A percentile compares a stretch with the other conserved stretches of the same genome.
Conservation (phyloP, 495 filamentous ascomycete species). For the Talaromyces stipitatus region DNA sequence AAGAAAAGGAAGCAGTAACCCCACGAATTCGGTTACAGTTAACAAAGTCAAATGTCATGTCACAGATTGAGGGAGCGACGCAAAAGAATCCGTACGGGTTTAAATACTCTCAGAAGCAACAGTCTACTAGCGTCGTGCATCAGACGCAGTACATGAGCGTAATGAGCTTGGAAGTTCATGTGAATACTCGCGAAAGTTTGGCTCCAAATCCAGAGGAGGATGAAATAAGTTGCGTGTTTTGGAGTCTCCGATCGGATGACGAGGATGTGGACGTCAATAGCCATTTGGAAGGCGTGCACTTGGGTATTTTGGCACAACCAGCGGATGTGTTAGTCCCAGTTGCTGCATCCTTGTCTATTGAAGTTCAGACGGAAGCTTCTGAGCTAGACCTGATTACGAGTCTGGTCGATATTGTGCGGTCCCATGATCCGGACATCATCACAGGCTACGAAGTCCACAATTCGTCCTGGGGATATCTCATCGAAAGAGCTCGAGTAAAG, state of each 20-base stretch:
- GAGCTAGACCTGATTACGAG: constrained; percentile 79
- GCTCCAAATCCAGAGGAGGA: constrained; percentile 85
- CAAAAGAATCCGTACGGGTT: constrained; percentile 78
- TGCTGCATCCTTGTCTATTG: constrained; percentile 38
- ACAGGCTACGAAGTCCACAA: constrained; percentile 95
- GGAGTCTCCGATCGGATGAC: constrained; percentile 77
- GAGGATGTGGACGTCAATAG: constrained; percentile 44
- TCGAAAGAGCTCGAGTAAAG: constrained; percentile 76
- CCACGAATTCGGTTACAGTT: constrained; percentile 4
- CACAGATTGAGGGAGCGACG: constrained; percentile 85
- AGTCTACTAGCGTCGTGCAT: constrained; percentile 69
- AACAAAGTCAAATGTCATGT: constrained; percentile 40
- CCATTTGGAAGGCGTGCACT: constrained; percentile 41
- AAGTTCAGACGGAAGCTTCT: constrained; percentile 63
- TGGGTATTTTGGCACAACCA: constrained; percentile 53
- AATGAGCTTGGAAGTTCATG: constrained; percentile 93
- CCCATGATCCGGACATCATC: constrained; percentile 83
- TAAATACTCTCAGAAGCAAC: constrained; percentile 76
- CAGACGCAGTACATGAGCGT: constrained; percentile 93
- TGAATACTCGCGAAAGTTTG: constrained; percentile 75
- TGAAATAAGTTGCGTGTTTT: constrained; percentile 84
- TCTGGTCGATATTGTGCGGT: constrained; percentile 79
- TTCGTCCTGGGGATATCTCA: constrained; percentile 88
- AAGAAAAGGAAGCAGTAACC: not conserved
- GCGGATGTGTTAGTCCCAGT: constrained; percentile 14